phyloP scores from a whole-genome alignment of 2,329 filamentous ascomycete genomes.

The Ambrosiella cleistominuta region DNA sequence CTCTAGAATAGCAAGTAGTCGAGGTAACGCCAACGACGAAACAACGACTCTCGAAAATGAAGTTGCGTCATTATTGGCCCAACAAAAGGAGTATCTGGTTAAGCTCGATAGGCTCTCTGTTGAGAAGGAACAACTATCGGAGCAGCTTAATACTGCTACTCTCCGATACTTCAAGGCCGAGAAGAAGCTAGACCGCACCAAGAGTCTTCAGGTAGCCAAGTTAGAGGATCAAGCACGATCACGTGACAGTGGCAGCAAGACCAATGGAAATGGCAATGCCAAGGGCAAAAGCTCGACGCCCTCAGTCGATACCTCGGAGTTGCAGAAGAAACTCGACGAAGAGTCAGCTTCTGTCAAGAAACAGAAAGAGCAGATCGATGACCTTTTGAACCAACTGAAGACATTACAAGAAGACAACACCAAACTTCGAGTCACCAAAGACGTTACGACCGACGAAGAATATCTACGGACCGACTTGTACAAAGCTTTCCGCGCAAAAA shows the following conservation, averaged over 20 bases:
- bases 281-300: conserved; percentile 21
- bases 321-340: conserved; percentile 62
- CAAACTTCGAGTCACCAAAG: conserved; percentile 43
- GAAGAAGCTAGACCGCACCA: conserved; percentile 78
- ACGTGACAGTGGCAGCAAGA: conserved; percentile 32
- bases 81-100: conserved; percentile 64
- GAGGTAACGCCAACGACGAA: conserved; percentile 45
- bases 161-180: conserved; percentile 88
- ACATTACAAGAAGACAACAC: conserved; percentile 54
- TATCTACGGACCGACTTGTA: conserved; percentile 86
- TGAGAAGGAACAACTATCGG: conserved; percentile 72
- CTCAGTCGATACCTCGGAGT: conserved; percentile 42
- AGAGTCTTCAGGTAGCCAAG: conserved; percentile 78
- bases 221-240: conserved; percentile 76
- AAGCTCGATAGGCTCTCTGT: conserved; percentile 57
- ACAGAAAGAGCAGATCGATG: conserved; percentile 75
- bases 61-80: conserved; percentile 56
- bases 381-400: conserved; percentile 60
- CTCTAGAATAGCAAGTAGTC: conserved; percentile 30
- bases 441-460: conserved; percentile 70
- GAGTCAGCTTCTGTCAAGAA: conserved; percentile 58
- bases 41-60: conserved; percentile 56
- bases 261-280: conserved; percentile 17
- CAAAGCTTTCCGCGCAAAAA: conserved; percentile 75
- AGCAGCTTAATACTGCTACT: conserved; percentile 75